A percentile compares a stretch with the other conserved stretches of the same genome.
phyloP scores from a whole-genome alignment of 2,329 filamentous ascomycete genomes.

The Fusarium nematophilum region DNA sequence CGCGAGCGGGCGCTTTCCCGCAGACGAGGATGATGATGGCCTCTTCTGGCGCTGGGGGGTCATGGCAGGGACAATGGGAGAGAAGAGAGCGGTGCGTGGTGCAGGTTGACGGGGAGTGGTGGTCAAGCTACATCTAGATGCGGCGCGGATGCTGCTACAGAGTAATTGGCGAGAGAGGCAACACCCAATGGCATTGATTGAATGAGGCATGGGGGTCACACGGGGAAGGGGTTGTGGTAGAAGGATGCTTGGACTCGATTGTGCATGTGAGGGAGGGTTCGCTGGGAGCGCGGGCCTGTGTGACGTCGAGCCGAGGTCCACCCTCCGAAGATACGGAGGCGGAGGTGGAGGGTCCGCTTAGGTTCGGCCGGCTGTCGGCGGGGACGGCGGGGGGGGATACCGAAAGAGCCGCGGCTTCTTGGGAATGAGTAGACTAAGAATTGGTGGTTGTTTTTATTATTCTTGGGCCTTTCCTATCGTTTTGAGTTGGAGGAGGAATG shows the following conservation, averaged over 20 bases:
- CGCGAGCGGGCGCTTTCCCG: slow-evolving; percentile 43
- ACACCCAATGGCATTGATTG: slow-evolving; percentile 25
- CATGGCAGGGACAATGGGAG: slow-evolving; percentile 21
- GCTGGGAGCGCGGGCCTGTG: slow-evolving; percentile 14
- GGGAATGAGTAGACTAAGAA: too few relatives aligned
- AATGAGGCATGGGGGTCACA: slow-evolving; percentile 28
- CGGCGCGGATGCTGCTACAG: slow-evolving; percentile 1
- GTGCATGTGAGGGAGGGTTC: slow-evolving; percentile 27
- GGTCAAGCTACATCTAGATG: slow-evolving; percentile 18
- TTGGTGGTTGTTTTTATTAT: too few relatives aligned
- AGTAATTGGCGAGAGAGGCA: slow-evolving; percentile 17
- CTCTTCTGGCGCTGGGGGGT: slow-evolving; percentile 17
- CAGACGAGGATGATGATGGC: slow-evolving; percentile 21
- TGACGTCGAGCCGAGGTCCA: slow-evolving; percentile 43
- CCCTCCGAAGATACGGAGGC: slow-evolving; percentile 27
- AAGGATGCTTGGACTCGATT: not conserved
- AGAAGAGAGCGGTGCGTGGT: not conserved
- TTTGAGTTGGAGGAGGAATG: too few relatives aligned
- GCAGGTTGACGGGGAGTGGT: not conserved
- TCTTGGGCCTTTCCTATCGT: too few relatives aligned
- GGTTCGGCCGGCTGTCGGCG: slow-evolving; percentile 2
- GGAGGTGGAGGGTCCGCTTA: not conserved
- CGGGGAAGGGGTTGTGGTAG: not conserved
- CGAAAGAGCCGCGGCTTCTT: not conserved
- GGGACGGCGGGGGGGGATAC: not conserved